Evolutionary conservation across 2,329 filamentous ascomycete genomes (phyloP).

Genomic region (Epichloe coenophiala): DNA sequence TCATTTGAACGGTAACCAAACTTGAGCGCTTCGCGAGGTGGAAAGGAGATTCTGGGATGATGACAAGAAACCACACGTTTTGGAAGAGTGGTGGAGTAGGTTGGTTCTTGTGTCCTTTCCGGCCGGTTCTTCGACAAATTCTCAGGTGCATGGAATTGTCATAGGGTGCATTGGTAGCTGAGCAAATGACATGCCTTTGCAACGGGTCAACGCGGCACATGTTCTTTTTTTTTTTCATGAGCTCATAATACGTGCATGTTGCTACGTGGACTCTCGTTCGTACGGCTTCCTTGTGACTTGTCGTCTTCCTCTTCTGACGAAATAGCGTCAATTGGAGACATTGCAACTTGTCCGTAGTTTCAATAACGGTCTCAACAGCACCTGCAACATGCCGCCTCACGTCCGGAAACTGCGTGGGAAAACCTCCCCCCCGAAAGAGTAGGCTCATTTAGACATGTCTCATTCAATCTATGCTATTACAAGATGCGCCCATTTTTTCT

Average conservation of each 20-base stretch:
- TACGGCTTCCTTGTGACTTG: neutral
- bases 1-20: neutral
- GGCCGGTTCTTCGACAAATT: constrained; percentile 28
- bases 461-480: neutral
- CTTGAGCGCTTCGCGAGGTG: neutral
- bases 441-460: neutral
- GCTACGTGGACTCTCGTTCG: neutral
- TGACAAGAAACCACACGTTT: constrained; percentile 9
- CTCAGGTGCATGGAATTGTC: constrained; percentile 28
- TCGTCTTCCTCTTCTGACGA: too few relatives aligned
- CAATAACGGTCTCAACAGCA: too few relatives aligned
- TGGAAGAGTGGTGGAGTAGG: constrained; percentile 20
- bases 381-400: too few relatives aligned
- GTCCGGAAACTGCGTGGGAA: too few relatives aligned
- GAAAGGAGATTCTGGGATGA: neutral
- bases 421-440: neutral
- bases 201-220: constrained; percentile 1
- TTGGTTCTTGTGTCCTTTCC: constrained; percentile 28
- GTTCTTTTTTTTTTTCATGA: neutral
- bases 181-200: constrained; percentile 18
- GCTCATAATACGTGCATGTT: neutral
- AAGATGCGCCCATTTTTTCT: neutral
- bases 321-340: too few relatives aligned
- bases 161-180: constrained; percentile 30
- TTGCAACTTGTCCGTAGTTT: too few relatives aligned